Percentiles rank a stretch among this genome's conserved stretches.
These are phyloP conservation scores for Aschersonia sp. DNA, from an alignment of 2,329 filamentous ascomycete species.

Conservation along the genomic window DNA sequence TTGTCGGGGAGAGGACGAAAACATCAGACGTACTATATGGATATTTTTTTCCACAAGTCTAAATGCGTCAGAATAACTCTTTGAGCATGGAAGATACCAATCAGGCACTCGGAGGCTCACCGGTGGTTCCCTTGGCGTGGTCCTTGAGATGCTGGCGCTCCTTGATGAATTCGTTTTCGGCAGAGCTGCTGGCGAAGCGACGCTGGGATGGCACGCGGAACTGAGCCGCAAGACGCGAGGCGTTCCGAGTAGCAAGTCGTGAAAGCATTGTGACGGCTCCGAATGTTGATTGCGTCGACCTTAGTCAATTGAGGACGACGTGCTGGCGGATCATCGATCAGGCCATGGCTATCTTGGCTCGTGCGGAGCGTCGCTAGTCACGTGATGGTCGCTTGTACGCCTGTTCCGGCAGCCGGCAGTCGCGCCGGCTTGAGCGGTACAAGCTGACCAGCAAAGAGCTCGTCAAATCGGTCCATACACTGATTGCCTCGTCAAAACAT, in stretches of 20 bases:
- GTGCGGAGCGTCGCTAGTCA: too few relatives aligned
- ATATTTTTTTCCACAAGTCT: constrained; percentile 95
- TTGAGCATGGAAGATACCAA: background rate
- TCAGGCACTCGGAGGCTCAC: constrained; percentile 36
- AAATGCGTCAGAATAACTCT: constrained; percentile 5
- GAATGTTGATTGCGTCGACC: background rate
- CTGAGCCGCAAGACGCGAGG: constrained; percentile 48
- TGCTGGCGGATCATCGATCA: too few relatives aligned
- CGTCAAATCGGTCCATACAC: too few relatives aligned
- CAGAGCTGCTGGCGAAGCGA: constrained; percentile 55
- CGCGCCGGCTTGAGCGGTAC: too few relatives aligned
- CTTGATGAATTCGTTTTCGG: constrained; percentile 86
- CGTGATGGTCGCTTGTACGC: too few relatives aligned
- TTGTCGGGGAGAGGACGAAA: background rate
- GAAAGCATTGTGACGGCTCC: constrained; percentile 40
- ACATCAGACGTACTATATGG: constrained; percentile 64
- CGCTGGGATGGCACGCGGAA: constrained; percentile 49
- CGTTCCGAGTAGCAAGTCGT: constrained; percentile 44
- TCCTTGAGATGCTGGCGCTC: constrained; percentile 84
- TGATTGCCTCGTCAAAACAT: too few relatives aligned
- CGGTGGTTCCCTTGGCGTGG: constrained; percentile 72
- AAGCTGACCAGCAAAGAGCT: too few relatives aligned
- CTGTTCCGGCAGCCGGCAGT: too few relatives aligned
- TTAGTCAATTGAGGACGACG: background rate
- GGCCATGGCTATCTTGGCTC: too few relatives aligned